Evolutionary conservation across 23 red algal species (phyloP).

Genomic region (Gracilaria vermiculophylla): DNA sequence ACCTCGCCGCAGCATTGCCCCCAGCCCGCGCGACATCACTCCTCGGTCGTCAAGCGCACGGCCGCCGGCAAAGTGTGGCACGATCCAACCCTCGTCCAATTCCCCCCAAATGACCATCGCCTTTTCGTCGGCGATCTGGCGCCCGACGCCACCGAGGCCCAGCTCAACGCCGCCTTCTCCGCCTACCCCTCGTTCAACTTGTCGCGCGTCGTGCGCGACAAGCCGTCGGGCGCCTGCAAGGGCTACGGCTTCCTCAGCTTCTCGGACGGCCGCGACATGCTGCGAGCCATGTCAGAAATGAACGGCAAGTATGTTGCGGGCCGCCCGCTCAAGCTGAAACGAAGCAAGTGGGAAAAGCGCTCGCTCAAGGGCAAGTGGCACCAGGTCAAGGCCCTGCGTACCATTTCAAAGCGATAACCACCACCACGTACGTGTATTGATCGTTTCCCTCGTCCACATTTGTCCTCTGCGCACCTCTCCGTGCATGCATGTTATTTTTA

Average conservation of each 20-base stretch:
- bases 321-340: conserved; percentile 76
- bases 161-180: conserved; percentile 63
- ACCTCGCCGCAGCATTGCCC: neutral
- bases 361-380: conserved; percentile 53
- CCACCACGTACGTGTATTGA: neutral
- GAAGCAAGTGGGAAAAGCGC: conserved; percentile 79
- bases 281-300: conserved; percentile 76
- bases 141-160: conserved; percentile 70
- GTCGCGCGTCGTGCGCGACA: conserved; percentile 71
- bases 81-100: conserved; percentile 64
- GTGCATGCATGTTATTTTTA: neutral
- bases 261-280: conserved; percentile 62
- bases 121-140: conserved; percentile 91
- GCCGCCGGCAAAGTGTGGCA: conserved; percentile 83
- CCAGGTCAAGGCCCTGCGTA: conserved; percentile 60
- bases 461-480: neutral
- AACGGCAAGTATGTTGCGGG: conserved; percentile 89
- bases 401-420: conserved; percentile 25
- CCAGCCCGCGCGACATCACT: neutral
- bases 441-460: neutral
- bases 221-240: conserved; percentile 57
- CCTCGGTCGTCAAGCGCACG: conserved; percentile 46
- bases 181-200: conserved; percentile 65
- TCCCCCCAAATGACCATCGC: conserved; percentile 71
- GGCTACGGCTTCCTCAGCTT: conserved; percentile 91